Base-by-base conservation (phyloP, 1,139 yeast genomes). In the Magnusiomyces sp. region DNA sequence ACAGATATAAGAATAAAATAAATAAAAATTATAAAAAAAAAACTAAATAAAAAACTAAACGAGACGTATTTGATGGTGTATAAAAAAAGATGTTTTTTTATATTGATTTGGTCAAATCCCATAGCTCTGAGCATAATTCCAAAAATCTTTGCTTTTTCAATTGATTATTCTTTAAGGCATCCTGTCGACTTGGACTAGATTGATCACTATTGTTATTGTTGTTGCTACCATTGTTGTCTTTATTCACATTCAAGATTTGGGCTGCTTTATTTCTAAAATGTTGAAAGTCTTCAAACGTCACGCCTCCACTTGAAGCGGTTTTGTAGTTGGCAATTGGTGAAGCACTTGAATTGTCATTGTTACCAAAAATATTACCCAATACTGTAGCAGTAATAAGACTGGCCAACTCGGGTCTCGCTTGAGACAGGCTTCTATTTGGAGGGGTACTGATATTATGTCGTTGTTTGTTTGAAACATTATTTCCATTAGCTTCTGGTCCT, bases 121-220 rank as follows among this genome's bases (percentile, higher is more conserved):
- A 64, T 53, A 62, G 51, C 45, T 64, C 63, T 2, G 59, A 56
- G 42, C 68, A 64, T 40, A 64, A 54, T 46, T 58, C 57, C 50
- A 64, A 41, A 48, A 62, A 64, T 37, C 58, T 52, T 48, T 47
- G 59, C 54, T 57, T 59, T 52, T 55, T 56, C 2, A 45, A 27
- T 17, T 33, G 44, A 44, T 43, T 43, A 39, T 34, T 32, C 11
- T 34, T 33, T 13, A 48, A 27, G 5, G 34, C 47, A 23, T 29
- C 45, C 7, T 23, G 29, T 23, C 29, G 29, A 7, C 7, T 23
- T 5, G 29, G 29, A 23, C 29, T 23, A 7, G 29, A 23, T 23
- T 23, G 29, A 11, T 10, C 40, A n/a, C 45, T 37, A 17, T n/a
- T 13, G 4, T 32, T 39, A 13, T 20, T 14, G 14, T 17, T 13